These are phyloP conservation scores for Alternaria solani DNA, from an alignment of 2,329 filamentous ascomycete genomes.

Conservation along the genomic window DNA sequence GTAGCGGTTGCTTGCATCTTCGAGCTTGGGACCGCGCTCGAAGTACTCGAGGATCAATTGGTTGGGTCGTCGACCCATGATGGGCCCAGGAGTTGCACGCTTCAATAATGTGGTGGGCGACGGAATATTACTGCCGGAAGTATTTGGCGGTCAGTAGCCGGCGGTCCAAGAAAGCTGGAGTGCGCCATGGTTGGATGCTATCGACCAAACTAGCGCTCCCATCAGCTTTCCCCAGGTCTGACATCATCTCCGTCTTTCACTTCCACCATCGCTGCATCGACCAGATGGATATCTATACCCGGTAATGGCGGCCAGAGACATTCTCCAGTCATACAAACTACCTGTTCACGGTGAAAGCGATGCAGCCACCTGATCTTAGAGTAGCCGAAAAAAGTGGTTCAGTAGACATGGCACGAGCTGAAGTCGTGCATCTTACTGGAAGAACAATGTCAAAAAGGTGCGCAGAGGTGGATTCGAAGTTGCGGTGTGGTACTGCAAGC, in stretches of 20 bases:
- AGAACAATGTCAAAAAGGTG: background rate
- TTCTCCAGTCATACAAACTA: background rate
- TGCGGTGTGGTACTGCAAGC: background rate
- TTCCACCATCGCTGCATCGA: background rate
- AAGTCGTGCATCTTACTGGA: background rate
- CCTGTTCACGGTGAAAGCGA: background rate
- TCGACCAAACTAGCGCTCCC: background rate
- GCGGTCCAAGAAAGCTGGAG: conserved; percentile 7
- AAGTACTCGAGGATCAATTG: conserved; percentile 88
- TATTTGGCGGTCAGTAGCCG: conserved; percentile 18
- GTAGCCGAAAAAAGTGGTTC: background rate
- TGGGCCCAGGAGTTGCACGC: conserved; percentile 16
- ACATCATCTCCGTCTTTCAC: background rate
- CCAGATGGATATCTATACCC: background rate
- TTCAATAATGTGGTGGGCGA: conserved; percentile 13
- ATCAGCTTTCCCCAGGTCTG: background rate
- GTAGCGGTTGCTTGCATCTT: conserved; percentile 90
- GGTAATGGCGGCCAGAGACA: too few species aligned
- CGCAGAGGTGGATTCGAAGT: background rate
- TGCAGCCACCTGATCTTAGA: background rate
- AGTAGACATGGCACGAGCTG: background rate
- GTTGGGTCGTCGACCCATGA: conserved; percentile 85
- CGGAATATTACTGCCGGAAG: conserved; percentile 19
- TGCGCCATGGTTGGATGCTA: conserved; percentile 4
- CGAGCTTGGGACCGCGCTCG: conserved; percentile 82